phyloP scores from a whole-genome alignment of 768 basidiomycete species.

The Multifurca ochricompacta region DNA sequence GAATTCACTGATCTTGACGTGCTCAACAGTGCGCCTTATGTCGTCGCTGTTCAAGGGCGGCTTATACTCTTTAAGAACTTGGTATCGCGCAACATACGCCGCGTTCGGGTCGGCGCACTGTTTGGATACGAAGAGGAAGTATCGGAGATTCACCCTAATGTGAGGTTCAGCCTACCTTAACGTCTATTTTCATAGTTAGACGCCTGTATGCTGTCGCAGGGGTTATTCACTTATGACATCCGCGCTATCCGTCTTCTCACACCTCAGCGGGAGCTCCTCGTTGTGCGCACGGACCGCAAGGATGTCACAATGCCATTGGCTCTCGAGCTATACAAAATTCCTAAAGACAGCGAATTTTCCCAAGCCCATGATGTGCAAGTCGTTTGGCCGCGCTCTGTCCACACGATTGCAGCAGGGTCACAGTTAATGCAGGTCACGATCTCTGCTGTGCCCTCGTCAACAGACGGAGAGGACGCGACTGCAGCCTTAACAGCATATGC shows the following conservation, averaged over 20 bases:
- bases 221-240: conserved; percentile 15
- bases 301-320: conserved; percentile 7
- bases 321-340: conserved; percentile 17
- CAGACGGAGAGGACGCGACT: conserved; percentile 7
- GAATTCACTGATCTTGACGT: conserved; percentile 15
- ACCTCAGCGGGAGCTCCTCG: conserved; percentile 17
- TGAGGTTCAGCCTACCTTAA: conserved; percentile 5
- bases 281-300: conserved; percentile 14
- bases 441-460: conserved; percentile 11
- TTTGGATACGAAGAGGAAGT: conserved; percentile 15
- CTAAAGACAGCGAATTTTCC: background rate
- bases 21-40: conserved; percentile 7
- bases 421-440: conserved; percentile 6
- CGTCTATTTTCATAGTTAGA: conserved; percentile 5
- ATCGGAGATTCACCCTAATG: conserved; percentile 10
- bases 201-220: conserved; percentile 11
- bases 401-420: conserved; percentile 9
- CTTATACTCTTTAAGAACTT: conserved; percentile 16
- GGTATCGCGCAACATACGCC: conserved; percentile 1
- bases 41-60: conserved; percentile 10
- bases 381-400: conserved; percentile 14
- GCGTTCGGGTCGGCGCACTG: conserved; percentile 13
- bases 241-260: conserved; percentile 19
- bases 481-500: conserved; percentile 10
- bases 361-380: background rate